Conservation (phyloP, 1,139 yeast genomes). For the Diutina catenulata region DNA sequence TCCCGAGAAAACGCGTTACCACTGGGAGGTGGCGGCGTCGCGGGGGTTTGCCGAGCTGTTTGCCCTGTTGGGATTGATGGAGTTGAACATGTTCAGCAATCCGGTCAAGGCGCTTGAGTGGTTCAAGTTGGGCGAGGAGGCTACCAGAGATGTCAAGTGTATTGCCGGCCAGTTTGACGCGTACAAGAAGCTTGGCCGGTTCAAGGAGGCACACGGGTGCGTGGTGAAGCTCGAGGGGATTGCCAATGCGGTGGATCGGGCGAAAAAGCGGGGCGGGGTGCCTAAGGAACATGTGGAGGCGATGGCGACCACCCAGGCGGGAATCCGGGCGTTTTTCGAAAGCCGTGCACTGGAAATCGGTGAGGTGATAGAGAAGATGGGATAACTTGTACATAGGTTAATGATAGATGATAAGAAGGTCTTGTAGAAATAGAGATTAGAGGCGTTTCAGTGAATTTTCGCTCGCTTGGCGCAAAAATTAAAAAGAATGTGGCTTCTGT, state of each 20-base stretch:
- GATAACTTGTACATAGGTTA: not conserved
- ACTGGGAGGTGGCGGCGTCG: conserved; percentile 65
- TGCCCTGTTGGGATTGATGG: conserved; percentile 66
- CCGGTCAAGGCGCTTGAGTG: conserved; percentile 55
- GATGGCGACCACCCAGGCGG: not conserved
- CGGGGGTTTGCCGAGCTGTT: conserved; percentile 71
- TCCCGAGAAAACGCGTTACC: conserved; percentile 50
- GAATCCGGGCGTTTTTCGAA: not conserved
- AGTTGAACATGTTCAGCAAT: conserved; percentile 54
- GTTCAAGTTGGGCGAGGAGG: conserved; percentile 72
- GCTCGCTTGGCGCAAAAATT: no score
- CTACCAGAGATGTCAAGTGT: conserved; percentile 46
- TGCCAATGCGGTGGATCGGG: not conserved
- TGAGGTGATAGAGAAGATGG: not conserved
- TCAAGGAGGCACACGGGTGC: conserved; percentile 14
- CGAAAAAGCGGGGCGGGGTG: not conserved
- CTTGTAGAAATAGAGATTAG: no score
- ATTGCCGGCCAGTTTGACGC: conserved; percentile 68
- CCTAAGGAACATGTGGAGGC: not conserved
- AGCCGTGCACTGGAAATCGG: not conserved
- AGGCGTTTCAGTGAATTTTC: no score
- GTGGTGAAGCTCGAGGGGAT: not conserved
- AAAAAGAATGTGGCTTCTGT: no score
- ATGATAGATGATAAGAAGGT: no score
- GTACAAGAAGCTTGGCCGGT: conserved; percentile 18